A percentile compares a stretch with the other conserved stretches of the same genome.
These are phyloP conservation scores for Obba rivulosa DNA, from an alignment of 768 basidiomycete species.

Conservation along the genomic window DNA sequence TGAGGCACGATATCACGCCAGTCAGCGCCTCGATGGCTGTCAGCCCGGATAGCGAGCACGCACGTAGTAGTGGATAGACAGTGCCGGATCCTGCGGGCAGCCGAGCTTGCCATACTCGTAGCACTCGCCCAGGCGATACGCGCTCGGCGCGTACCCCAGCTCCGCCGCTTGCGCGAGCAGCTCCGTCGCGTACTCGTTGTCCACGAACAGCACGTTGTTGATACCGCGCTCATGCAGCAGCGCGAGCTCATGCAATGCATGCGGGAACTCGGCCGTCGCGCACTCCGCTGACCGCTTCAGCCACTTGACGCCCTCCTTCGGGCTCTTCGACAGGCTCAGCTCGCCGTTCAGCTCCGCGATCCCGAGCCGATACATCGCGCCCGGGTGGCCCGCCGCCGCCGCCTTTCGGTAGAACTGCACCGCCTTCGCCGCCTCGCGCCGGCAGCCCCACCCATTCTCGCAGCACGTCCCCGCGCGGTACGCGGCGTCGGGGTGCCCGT, in stretches of 20 bases:
- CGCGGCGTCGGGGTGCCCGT: slow-evolving; percentile 91
- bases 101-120: slow-evolving; percentile 99
- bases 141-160: slow-evolving; percentile 93
- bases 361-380: slow-evolving; percentile 94
- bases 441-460: slow-evolving; percentile 98
- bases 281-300: slow-evolving; percentile 94
- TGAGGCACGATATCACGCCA: slow-evolving; percentile 24
- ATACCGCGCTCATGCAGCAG: slow-evolving; percentile 96
- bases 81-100: slow-evolving; percentile 93
- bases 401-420: slow-evolving; percentile 93
- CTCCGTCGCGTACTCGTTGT: slow-evolving; percentile 93
- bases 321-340: slow-evolving; percentile 76
- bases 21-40: too few relatives aligned
- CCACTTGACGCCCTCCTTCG: slow-evolving; percentile 98
- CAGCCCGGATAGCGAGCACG: slow-evolving; percentile 26
- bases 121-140: slow-evolving; percentile 93
- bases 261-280: slow-evolving; percentile 92
- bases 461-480: slow-evolving; percentile 97
- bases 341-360: slow-evolving; percentile 96
- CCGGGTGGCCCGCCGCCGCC: slow-evolving; percentile 84
- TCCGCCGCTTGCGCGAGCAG: slow-evolving; percentile 93
- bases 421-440: slow-evolving; percentile 88
- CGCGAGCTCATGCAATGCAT: slow-evolving; percentile 92
- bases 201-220: slow-evolving; percentile 95
- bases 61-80: slow-evolving; percentile 99